Conservation (phyloP, 2,329 filamentous ascomycete genomes). For the Pseudopyricularia cyperi region DNA sequence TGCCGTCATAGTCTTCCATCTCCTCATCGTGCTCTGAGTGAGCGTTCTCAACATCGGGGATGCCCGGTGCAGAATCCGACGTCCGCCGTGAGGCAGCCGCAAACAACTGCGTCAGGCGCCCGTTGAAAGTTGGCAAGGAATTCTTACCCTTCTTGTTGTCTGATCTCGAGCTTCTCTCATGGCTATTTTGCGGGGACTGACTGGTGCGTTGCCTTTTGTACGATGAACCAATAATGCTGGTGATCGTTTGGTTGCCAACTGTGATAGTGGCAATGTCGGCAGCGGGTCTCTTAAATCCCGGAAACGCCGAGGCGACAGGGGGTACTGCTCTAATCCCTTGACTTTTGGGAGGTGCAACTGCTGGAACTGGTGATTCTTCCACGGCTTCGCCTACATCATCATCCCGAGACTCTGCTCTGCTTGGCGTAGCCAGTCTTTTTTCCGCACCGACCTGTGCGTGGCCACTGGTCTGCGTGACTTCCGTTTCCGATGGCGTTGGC, state of each 20-base stretch:
- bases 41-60: background rate
- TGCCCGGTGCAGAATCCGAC: background rate
- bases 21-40: slow-evolving; percentile 4
- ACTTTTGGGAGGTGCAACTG: slow-evolving; percentile 15
- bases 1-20: slow-evolving; percentile 6
- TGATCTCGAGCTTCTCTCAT: slow-evolving; percentile 39
- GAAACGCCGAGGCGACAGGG: background rate
- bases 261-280: slow-evolving; percentile 62
- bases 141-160: slow-evolving; percentile 15
- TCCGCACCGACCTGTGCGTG: background rate
- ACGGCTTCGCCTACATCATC: slow-evolving; percentile 7
- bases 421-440: background rate
- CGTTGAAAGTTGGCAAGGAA: slow-evolving; percentile 10
- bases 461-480: background rate
- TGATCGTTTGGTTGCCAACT: slow-evolving; percentile 54
- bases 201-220: slow-evolving; percentile 31
- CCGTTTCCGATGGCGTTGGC: background rate
- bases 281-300: slow-evolving; percentile 36
- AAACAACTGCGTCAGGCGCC: slow-evolving; percentile 12
- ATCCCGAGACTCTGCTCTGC: background rate
- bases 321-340: slow-evolving; percentile 13
- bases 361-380: slow-evolving; percentile 18
- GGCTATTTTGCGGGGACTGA: slow-evolving; percentile 27
- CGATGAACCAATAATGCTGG: slow-evolving; percentile 49
- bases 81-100: slow-evolving; percentile 4